A percentile compares a stretch with the other conserved stretches of the same genome.
These are phyloP conservation scores for Globisporangium echinulatum DNA, from an alignment of 352 stramenopile genomes.

Conservation along the genomic window DNA sequence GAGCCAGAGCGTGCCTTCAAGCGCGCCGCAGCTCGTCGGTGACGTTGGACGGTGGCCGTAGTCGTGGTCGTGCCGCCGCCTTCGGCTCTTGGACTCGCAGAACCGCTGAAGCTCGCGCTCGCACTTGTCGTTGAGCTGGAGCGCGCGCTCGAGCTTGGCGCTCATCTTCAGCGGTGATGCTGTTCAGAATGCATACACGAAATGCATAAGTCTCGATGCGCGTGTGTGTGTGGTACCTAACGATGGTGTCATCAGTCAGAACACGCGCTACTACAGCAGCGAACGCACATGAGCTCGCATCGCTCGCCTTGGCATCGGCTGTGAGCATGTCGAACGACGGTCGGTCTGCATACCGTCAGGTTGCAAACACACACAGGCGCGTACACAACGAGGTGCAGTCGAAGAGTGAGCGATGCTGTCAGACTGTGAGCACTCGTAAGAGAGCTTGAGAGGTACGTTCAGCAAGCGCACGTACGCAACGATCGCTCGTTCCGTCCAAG, in stretches of 20 bases:
- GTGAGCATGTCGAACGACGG: neutral
- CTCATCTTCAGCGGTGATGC: conserved; percentile 16
- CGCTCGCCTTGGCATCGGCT: neutral
- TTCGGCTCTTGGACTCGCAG: conserved; percentile 32
- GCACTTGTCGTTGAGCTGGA: conserved; percentile 46
- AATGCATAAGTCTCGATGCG: neutral
- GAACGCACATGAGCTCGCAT: neutral
- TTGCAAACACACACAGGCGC: neutral
- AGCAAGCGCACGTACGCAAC: neutral
- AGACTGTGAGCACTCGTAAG: neutral
- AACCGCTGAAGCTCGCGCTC: conserved; percentile 39
- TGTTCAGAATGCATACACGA: neutral
- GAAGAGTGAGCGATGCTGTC: neutral
- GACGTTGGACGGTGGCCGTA: neutral
- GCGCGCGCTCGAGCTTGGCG: conserved; percentile 45
- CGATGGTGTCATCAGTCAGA: too few species aligned
- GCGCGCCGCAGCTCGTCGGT: conserved; percentile 3
- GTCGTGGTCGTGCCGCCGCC: neutral
- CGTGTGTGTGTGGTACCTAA: neutral
- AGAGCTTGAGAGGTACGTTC: neutral
- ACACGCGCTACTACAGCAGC: neutral
- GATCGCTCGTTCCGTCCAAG: neutral
- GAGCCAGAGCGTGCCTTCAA: conserved; percentile 16
- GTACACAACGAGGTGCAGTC: neutral
- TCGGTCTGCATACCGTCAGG: neutral